phyloP scores from a whole-genome alignment of 31 red algal species.

The Endocladia muricata region DNA sequence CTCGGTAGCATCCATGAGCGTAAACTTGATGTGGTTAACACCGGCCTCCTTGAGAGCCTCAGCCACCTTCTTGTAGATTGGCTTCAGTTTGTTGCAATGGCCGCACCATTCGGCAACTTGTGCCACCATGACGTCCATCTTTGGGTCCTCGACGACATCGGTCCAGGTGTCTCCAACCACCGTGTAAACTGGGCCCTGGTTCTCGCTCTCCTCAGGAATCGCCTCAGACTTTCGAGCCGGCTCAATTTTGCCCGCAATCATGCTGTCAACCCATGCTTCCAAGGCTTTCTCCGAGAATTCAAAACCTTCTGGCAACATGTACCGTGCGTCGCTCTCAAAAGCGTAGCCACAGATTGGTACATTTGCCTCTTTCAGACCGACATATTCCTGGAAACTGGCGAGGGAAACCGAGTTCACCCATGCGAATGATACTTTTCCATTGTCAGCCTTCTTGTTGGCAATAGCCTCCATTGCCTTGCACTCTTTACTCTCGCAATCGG shows the following conservation, averaged over 20 bases:
- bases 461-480: slow-evolving; percentile 41
- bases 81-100: slow-evolving; percentile 76
- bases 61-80: slow-evolving; percentile 69
- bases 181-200: slow-evolving; percentile 55
- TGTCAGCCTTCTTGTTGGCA: slow-evolving; percentile 58
- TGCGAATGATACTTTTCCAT: slow-evolving; percentile 62
- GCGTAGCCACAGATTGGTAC: slow-evolving; percentile 67
- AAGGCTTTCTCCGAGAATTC: slow-evolving; percentile 49
- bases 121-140: slow-evolving; percentile 86
- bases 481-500: slow-evolving; percentile 36
- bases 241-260: slow-evolving; percentile 70
- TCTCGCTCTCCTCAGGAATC: slow-evolving; percentile 60
- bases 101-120: slow-evolving; percentile 95
- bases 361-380: slow-evolving; percentile 60
- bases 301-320: slow-evolving; percentile 68
- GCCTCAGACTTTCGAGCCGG: slow-evolving; percentile 71
- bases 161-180: slow-evolving; percentile 89
- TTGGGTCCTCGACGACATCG: slow-evolving; percentile 63
- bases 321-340: slow-evolving; percentile 73
- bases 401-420: slow-evolving; percentile 52
- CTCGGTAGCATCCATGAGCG: slow-evolving; percentile 88
- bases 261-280: slow-evolving; percentile 60
- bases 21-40: slow-evolving; percentile 69
- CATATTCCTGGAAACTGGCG: slow-evolving; percentile 58
- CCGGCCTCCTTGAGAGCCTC: slow-evolving; percentile 62